phyloP scores from a whole-genome alignment of 495 filamentous ascomycete genomes.

The Polyplosphaeria fusca region DNA sequence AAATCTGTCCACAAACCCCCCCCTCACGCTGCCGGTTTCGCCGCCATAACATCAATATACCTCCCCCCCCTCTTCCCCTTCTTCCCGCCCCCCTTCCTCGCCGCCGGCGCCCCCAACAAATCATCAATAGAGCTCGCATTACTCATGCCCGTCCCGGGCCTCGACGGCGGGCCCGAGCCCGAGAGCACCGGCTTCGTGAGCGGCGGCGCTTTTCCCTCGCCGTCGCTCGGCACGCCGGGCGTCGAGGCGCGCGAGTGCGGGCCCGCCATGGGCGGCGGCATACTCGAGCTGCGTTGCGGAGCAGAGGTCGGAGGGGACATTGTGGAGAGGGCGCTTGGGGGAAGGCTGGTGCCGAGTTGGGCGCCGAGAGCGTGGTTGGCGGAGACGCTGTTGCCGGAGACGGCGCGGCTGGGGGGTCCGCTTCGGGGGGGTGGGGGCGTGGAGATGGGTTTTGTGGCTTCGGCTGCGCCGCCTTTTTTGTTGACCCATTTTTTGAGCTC shows the following conservation, averaged over 20 bases:
- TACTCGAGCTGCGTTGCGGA: constrained; percentile 24
- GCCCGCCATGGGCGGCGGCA: constrained; percentile 29
- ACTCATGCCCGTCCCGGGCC: constrained; percentile 59
- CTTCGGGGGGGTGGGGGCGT: constrained; percentile 48
- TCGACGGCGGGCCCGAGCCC: constrained; percentile 28
- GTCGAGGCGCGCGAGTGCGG: constrained; percentile 18
- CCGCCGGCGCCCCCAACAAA: constrained; percentile 65
- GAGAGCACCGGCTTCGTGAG: constrained; percentile 22
- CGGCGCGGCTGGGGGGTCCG: constrained; percentile 28
- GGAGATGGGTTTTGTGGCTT: constrained; percentile 34
- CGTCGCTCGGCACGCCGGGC: constrained; percentile 22
- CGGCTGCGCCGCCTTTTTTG: constrained; percentile 67
- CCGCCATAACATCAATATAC: constrained; percentile 89
- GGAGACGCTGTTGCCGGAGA: constrained; percentile 15
- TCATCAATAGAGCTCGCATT: constrained; percentile 84
- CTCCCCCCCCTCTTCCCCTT: constrained; percentile 74
- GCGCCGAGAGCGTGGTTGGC: constrained; percentile 20
- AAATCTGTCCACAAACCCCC: no score
- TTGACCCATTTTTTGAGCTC: constrained; percentile 97
- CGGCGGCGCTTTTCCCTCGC: constrained; percentile 19
- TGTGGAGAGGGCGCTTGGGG: constrained; percentile 3
- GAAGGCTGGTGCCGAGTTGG: neutral
- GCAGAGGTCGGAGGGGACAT: constrained; percentile 19
- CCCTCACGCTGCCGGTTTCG: no score
- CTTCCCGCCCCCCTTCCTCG: constrained; percentile 65